Evolutionary conservation across 768 basidiomycete species (phyloP).

Genomic region (Calocera cornea): DNA sequence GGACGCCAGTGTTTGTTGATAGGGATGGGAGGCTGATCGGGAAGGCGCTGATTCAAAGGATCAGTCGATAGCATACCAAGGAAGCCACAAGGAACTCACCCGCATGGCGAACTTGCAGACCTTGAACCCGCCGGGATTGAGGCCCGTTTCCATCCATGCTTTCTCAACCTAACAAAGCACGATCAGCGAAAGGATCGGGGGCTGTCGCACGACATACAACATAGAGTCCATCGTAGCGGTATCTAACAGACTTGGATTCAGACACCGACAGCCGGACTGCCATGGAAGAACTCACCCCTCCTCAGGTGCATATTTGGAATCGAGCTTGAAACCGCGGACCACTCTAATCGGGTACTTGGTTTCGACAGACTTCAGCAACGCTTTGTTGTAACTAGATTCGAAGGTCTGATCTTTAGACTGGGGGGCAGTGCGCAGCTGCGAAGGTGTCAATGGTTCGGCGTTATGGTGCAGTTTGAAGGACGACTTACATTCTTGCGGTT

Average conservation of each 20-base stretch:
- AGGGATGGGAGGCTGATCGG: neutral
- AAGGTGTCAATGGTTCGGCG: neutral
- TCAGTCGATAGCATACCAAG: neutral
- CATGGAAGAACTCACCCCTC: slow-evolving; percentile 49
- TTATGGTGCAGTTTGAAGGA: neutral
- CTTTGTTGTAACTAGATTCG: slow-evolving; percentile 55
- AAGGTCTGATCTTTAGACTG: slow-evolving; percentile 78
- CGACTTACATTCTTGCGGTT: slow-evolving; percentile 67
- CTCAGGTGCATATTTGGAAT: slow-evolving; percentile 58
- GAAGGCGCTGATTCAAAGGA: neutral
- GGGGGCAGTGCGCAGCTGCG: slow-evolving; percentile 71
- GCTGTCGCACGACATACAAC: slow-evolving; percentile 26
- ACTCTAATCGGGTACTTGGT: slow-evolving; percentile 75
- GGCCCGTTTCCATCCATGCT: slow-evolving; percentile 64
- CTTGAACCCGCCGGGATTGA: slow-evolving; percentile 51
- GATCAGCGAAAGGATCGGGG: neutral
- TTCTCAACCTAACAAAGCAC: slow-evolving; percentile 20
- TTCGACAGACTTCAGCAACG: slow-evolving; percentile 57
- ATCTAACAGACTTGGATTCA: slow-evolving; percentile 31
- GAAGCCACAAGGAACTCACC: slow-evolving; percentile 28
- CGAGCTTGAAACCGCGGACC: slow-evolving; percentile 68
- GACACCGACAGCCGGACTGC: too few species aligned
- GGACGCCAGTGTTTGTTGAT: neutral
- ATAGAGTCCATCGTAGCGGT: slow-evolving; percentile 86
- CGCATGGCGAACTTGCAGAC: slow-evolving; percentile 83